Base-by-base conservation (phyloP, 257 asterid genomes). In the Nicotiana tabacum region DNA sequence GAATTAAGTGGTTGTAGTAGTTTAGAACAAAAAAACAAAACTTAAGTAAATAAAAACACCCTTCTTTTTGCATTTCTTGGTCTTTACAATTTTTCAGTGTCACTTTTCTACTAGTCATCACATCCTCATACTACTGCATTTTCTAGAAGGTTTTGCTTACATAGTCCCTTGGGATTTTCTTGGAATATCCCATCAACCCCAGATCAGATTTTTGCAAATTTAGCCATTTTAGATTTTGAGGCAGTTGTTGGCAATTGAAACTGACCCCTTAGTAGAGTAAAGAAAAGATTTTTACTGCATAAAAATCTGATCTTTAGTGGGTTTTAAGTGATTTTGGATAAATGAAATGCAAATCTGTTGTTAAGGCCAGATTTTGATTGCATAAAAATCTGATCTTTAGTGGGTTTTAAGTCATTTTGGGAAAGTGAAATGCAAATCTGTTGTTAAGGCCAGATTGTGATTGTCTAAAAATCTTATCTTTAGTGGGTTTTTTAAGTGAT, bases 351-450 rank as follows among this genome's bases (percentile, higher is more conserved):
- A 88, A 90, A 87, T 90, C 88, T 87, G 82, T 82, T 64, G 24
- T 77, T 84, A 90, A 76, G 61, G 66, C 80, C 82, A 80, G 76
- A 48, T 72, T 60, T 39, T 39, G 48, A 6, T 39, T 57, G 83
- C 83, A 64, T 48, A 76, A 56, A 86, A 86, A 61, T 77, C 78
- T 53, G 57, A 67, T 83, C 89, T 86, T 85, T 80, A 80, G 13
- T 46, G 32, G 16, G 43, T 13, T 51, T 55, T 17, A 61, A 2
- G 83, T 72, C 18, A 53, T 56, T 80, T 88, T 39, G 70, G 86
- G 43, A n/a, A 12, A 30, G 13, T 87, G 82, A 83, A 87, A 85
- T 90, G 90, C 88, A 88, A 91, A 87, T 90, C 88, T 86, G 83
- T 80, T 56, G 18, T 66, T 84, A 90, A 76, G 61, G 62, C 80